Conservation (phyloP, 768 basidiomycete species). For the Podaxis pistillaris region DNA sequence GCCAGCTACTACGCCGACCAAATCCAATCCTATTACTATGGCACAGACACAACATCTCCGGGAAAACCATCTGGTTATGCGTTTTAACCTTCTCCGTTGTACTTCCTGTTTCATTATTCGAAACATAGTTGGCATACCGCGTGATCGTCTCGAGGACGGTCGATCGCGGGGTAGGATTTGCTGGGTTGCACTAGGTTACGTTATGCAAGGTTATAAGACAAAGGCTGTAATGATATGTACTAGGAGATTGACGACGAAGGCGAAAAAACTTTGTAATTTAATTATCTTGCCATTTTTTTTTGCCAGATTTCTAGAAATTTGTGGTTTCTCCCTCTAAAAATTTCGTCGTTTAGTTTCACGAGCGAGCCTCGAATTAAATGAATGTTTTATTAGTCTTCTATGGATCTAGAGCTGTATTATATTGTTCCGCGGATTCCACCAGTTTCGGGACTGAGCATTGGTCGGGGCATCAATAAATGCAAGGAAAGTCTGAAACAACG, state of each 20-base stretch:
- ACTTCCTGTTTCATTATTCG: neutral
- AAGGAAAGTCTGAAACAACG: neutral
- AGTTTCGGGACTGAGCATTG: neutral
- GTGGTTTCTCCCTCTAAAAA: neutral
- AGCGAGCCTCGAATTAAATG: neutral
- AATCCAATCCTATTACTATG: constrained; percentile 7
- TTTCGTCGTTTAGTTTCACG: neutral
- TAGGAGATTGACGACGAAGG: too few relatives aligned
- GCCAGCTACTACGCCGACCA: constrained; percentile 7
- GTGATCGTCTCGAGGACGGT: neutral
- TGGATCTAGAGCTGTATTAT: neutral
- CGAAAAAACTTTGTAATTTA: neutral
- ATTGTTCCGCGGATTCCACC: neutral
- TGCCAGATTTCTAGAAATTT: neutral
- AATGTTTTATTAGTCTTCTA: neutral
- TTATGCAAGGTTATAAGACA: too few relatives aligned
- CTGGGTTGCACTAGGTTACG: too few relatives aligned
- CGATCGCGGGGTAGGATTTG: too few relatives aligned
- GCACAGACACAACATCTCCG: neutral
- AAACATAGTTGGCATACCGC: neutral
- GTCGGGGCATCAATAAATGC: neutral
- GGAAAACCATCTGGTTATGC: neutral
- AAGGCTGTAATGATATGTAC: too few relatives aligned
- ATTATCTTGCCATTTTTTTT: neutral
- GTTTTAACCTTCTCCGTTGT: neutral